Percentiles rank a stretch among this genome's conserved stretches.
Evolutionary conservation across 2,329 filamentous ascomycete genomes (phyloP).

Genomic region (Penicillium occitanis): DNA sequence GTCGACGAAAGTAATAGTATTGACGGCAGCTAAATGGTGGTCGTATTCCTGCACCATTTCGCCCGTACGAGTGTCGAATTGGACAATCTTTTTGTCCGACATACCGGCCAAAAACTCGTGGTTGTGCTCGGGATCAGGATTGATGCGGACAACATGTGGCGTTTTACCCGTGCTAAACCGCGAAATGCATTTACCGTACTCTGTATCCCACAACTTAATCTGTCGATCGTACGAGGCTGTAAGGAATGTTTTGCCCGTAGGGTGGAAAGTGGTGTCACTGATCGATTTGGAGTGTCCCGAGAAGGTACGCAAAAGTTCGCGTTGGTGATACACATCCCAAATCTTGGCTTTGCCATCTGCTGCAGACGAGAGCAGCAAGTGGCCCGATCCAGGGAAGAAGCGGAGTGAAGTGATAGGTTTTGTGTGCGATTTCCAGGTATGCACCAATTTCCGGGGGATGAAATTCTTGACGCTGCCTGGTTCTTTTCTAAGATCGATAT

Average conservation of each 20-base stretch:
- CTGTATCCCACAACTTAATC: conserved; percentile 98
- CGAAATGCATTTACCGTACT: conserved; percentile 82
- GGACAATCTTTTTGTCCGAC: conserved; percentile 98
- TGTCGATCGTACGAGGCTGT: conserved; percentile 90
- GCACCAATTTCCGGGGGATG: conserved; percentile 89
- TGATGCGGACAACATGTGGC: conserved; percentile 91
- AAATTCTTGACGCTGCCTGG: conserved; percentile 79
- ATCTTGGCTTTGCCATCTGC: conserved; percentile 90
- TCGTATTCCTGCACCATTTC: conserved; percentile 96
- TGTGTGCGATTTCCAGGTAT: conserved; percentile 82
- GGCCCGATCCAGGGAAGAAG: conserved; percentile 85
- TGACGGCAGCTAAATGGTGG: conserved; percentile 95
- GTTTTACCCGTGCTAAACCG: conserved; percentile 94
- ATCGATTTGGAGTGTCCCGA: conserved; percentile 86
- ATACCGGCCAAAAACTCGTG: conserved; percentile 95
- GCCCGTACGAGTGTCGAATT: conserved; percentile 83
- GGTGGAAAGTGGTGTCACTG: conserved; percentile 86
- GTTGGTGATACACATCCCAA: conserved; percentile 89
- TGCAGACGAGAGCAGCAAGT: conserved; percentile 83
- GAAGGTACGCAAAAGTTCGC: conserved; percentile 86
- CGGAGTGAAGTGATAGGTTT: conserved; percentile 85
- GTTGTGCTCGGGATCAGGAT: conserved; percentile 71
- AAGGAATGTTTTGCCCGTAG: conserved; percentile 78
- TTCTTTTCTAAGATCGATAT: conserved; percentile 81
- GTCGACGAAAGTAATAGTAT: conserved; percentile 96